Percentiles rank a stretch among this genome's conserved stretches.
phyloP scores from a whole-genome alignment of 768 basidiomycete genomes.

The Amanita subjunquillea region DNA sequence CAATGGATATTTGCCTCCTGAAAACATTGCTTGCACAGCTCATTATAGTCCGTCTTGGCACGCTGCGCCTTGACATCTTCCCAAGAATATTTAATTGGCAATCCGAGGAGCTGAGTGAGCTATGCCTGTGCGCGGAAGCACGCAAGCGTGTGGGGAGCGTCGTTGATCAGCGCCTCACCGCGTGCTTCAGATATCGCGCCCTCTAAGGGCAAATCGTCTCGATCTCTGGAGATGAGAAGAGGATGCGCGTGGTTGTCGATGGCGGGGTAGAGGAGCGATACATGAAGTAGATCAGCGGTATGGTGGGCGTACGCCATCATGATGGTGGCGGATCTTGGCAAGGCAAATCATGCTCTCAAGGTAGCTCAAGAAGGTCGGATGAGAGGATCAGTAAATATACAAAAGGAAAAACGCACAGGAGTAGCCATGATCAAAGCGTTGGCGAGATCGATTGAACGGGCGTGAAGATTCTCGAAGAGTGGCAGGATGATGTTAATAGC shows the following conservation, averaged over 20 bases:
- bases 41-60: constrained; percentile 33
- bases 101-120: constrained; percentile 38
- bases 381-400: neutral
- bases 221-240: constrained; percentile 37
- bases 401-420: neutral
- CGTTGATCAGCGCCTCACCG: constrained; percentile 37
- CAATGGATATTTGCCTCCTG: constrained; percentile 49
- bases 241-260: constrained; percentile 82
- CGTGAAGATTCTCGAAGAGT: neutral
- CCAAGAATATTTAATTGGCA: constrained; percentile 39
- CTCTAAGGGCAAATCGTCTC: constrained; percentile 45
- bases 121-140: constrained; percentile 47
- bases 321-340: no score
- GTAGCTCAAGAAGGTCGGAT: no score
- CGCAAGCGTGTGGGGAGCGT: constrained; percentile 47
- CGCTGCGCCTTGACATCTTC: constrained; percentile 44
- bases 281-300: constrained; percentile 11
- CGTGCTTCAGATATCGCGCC: constrained; percentile 56
- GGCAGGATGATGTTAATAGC: neutral
- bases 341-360: no score
- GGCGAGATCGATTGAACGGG: neutral
- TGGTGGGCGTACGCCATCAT: neutral
- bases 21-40: constrained; percentile 50
- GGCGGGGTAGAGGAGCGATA: constrained; percentile 32
- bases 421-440: neutral